Evolutionary conservation across 140 eudicot genomes (phyloP).

Genomic region (Cichorium intybus): DNA sequence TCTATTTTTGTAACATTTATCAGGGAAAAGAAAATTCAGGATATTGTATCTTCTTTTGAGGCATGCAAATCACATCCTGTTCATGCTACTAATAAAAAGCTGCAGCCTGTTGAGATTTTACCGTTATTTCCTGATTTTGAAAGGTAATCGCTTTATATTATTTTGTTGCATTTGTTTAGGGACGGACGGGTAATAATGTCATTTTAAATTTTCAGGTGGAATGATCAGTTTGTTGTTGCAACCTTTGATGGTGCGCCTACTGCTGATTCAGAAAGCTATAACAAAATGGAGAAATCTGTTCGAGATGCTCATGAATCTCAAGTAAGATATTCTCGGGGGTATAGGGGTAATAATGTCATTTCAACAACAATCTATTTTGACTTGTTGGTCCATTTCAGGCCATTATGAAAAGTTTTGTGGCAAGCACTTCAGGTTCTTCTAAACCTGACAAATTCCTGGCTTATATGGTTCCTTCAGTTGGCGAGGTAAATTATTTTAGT

Average conservation of each 20-base stretch:
- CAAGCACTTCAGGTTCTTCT: slow-evolving; percentile 44
- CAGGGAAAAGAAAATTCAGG: slow-evolving; percentile 77
- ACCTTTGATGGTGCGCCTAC: slow-evolving; percentile 88
- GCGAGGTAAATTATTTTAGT: slow-evolving; percentile 49
- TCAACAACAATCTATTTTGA: not conserved
- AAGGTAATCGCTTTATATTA: slow-evolving; percentile 39
- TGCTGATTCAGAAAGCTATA: slow-evolving; percentile 70
- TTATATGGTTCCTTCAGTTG: slow-evolving; percentile 74
- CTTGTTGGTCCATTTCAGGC: slow-evolving; percentile 53
- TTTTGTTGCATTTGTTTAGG: no score
- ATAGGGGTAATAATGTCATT: not conserved
- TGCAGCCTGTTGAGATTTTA: slow-evolving; percentile 64
- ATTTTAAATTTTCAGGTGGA: slow-evolving; percentile 36
- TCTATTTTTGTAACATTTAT: not conserved
- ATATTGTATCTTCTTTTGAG: slow-evolving; percentile 71
- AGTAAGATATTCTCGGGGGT: slow-evolving; percentile 33
- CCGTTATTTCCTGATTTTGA: slow-evolving; percentile 84
- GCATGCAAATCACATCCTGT: slow-evolving; percentile 79
- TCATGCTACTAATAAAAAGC: slow-evolving; percentile 65
- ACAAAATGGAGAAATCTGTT: slow-evolving; percentile 53
- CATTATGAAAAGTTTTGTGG: slow-evolving; percentile 71
- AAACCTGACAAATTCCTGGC: slow-evolving; percentile 68
- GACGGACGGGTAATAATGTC: not conserved
- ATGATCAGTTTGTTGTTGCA: slow-evolving; percentile 73
- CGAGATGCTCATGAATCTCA: slow-evolving; percentile 74